Percentiles rank a stretch among this genome's conserved stretches.
phyloP scores from a whole-genome alignment of 345 rosid genomes.

The Eucalyptus shirleyi region DNA sequence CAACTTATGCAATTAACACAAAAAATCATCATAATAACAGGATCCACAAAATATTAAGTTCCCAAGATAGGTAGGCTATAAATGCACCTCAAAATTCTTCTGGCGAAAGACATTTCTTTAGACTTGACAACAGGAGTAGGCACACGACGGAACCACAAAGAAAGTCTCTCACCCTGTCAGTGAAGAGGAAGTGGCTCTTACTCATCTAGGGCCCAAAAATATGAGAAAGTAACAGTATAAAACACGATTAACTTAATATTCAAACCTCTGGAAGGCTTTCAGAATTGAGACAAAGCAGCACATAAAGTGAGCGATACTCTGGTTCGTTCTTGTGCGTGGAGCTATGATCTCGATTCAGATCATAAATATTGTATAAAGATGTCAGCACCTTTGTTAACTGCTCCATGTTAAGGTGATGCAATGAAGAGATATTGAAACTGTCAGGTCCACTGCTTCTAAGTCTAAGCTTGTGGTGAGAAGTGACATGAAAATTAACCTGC shows the following conservation, averaged over 20 bases:
- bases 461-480: slow-evolving; percentile 68
- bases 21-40: not conserved
- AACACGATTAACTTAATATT: not conserved
- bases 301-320: slow-evolving; percentile 65
- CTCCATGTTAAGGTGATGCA: slow-evolving; percentile 81
- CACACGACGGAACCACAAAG: slow-evolving; percentile 67
- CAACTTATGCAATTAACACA: not conserved
- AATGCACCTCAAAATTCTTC: slow-evolving; percentile 49
- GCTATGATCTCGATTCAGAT: slow-evolving; percentile 34
- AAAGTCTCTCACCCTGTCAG: slow-evolving; percentile 82
- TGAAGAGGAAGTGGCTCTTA: not conserved
- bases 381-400: slow-evolving; percentile 70
- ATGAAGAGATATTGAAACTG: slow-evolving; percentile 30
- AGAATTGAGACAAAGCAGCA: slow-evolving; percentile 72
- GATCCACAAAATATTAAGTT: not conserved
- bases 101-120: slow-evolving; percentile 66
- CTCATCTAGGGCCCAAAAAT: not conserved
- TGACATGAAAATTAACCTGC: slow-evolving; percentile 76
- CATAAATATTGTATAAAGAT: slow-evolving; percentile 68
- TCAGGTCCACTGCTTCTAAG: slow-evolving; percentile 15
- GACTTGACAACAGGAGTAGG: slow-evolving; percentile 44
- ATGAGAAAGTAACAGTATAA: not conserved
- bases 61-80: not conserved
- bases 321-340: slow-evolving; percentile 42
- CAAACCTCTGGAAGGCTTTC: slow-evolving; percentile 42